Conservation (phyloP, 306 rosid genomes). For the Corylus avellana region DNA sequence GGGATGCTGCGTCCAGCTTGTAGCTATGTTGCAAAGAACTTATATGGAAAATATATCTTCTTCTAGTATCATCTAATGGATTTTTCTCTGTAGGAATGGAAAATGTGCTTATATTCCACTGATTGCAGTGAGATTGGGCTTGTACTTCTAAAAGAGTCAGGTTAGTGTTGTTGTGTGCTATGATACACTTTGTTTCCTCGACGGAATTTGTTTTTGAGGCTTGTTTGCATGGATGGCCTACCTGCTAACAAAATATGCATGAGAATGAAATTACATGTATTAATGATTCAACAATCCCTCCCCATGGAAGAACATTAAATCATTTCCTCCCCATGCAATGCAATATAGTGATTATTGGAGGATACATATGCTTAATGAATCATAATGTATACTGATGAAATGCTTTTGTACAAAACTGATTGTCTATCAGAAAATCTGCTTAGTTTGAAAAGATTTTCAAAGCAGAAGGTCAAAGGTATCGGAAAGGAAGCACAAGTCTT, state of each 20-base stretch:
- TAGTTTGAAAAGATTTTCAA: slow-evolving; percentile 83
- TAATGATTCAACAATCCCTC: neutral
- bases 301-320: neutral
- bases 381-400: slow-evolving; percentile 37
- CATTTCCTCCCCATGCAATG: neutral
- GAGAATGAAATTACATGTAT: neutral
- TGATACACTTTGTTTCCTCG: slow-evolving; percentile 18
- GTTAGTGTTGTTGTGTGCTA: slow-evolving; percentile 39
- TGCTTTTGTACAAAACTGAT: slow-evolving; percentile 29
- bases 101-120: slow-evolving; percentile 59
- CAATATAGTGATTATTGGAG: slow-evolving; percentile 15
- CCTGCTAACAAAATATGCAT: neutral
- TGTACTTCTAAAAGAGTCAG: slow-evolving; percentile 69
- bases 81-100: slow-evolving; percentile 72
- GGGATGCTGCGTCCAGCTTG: slow-evolving; percentile 23
- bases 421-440: slow-evolving; percentile 66
- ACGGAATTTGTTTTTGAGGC: slow-evolving; percentile 10
- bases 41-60: slow-evolving; percentile 7
- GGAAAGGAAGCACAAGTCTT: slow-evolving; percentile 83
- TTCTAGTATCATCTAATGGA: slow-evolving; percentile 30
- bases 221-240: slow-evolving; percentile 22
- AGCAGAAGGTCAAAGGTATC: slow-evolving; percentile 71
- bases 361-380: slow-evolving; percentile 8
- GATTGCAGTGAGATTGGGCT: slow-evolving; percentile 89
- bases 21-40: slow-evolving; percentile 27